These are phyloP conservation scores for Stachybotrys echinatus DNA, from an alignment of 2,329 filamentous ascomycete species.

Conservation along the genomic window DNA sequence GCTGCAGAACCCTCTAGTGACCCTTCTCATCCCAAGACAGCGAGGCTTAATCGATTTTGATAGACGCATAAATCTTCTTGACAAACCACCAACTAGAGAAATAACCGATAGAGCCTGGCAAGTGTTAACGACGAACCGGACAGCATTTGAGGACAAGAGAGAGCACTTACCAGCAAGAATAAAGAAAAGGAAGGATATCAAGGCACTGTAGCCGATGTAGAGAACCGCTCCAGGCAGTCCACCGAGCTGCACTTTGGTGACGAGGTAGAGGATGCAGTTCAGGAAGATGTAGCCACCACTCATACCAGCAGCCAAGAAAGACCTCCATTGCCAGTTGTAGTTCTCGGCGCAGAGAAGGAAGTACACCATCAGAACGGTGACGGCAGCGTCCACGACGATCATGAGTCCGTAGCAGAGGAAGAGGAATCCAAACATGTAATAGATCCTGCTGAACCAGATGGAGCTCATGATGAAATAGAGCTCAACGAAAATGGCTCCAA, in stretches of 20 bases:
- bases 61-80: constrained; percentile 90
- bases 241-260: constrained; percentile 80
- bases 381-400: constrained; percentile 90
- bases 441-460: constrained; percentile 97
- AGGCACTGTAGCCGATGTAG: constrained; percentile 86
- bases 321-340: constrained; percentile 98
- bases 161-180: constrained; percentile 89
- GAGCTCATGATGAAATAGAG: constrained; percentile 99
- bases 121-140: constrained; percentile 13
- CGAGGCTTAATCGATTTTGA: constrained; percentile 78
- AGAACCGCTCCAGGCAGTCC: constrained; percentile 82
- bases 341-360: constrained; percentile 95
- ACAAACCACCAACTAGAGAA: constrained; percentile 94
- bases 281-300: constrained; percentile 88
- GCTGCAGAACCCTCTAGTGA: not conserved
- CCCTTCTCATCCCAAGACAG: not conserved
- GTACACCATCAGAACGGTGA: constrained; percentile 91
- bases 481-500: constrained; percentile 96
- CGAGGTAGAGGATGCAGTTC: constrained; percentile 86
- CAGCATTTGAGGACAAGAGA: not conserved
- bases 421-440: constrained; percentile 99
- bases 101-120: constrained; percentile 84
- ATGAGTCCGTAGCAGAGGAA: constrained; percentile 97
- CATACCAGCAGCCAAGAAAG: constrained; percentile 86
- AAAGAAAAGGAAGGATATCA: constrained; percentile 89